These are phyloP conservation scores for Paulownia fortunei DNA, from an alignment of 257 asterid genomes.

Conservation along the genomic window DNA sequence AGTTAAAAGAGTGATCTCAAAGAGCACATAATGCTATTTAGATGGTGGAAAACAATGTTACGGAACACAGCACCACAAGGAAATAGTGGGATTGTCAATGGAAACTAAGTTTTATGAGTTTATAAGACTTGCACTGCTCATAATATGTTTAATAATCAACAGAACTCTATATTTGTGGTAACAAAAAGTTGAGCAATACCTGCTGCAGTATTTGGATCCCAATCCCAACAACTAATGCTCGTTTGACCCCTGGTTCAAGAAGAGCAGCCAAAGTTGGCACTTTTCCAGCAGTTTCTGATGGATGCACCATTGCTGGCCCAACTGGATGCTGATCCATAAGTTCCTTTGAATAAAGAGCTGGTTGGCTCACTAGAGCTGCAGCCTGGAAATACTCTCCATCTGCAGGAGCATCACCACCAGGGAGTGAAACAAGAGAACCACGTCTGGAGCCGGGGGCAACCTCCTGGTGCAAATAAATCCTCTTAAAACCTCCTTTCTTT, in stretches of 20 bases:
- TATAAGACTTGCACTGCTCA: background rate
- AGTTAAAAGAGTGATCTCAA: too few relatives aligned
- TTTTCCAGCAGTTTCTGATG: conserved; percentile 51
- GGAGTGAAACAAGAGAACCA: conserved; percentile 70
- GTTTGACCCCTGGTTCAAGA: conserved; percentile 81
- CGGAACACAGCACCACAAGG: too few relatives aligned
- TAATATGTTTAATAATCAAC: background rate
- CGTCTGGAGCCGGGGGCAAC: conserved; percentile 56
- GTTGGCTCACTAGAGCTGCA: conserved; percentile 79
- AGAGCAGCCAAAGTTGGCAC: conserved; percentile 62
- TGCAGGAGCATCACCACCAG: conserved; percentile 49
- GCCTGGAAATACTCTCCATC: conserved; percentile 70
- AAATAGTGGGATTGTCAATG: too few relatives aligned
- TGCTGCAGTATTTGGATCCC: conserved; percentile 82
- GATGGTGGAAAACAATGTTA: too few relatives aligned
- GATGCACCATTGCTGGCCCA: conserved; percentile 80
- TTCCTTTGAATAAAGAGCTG: conserved; percentile 70
- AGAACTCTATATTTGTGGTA: background rate
- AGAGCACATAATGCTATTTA: too few relatives aligned
- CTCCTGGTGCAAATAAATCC: conserved; percentile 77
- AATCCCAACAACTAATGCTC: conserved; percentile 75
- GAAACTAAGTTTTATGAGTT: too few relatives aligned
- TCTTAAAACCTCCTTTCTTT: conserved; percentile 65
- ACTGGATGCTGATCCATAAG: conserved; percentile 51
- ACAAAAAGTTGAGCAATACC: conserved; percentile 40